These are phyloP conservation scores for Monilinia fructicola DNA, from an alignment of 2,329 filamentous ascomycete genomes.

Conservation along the genomic window DNA sequence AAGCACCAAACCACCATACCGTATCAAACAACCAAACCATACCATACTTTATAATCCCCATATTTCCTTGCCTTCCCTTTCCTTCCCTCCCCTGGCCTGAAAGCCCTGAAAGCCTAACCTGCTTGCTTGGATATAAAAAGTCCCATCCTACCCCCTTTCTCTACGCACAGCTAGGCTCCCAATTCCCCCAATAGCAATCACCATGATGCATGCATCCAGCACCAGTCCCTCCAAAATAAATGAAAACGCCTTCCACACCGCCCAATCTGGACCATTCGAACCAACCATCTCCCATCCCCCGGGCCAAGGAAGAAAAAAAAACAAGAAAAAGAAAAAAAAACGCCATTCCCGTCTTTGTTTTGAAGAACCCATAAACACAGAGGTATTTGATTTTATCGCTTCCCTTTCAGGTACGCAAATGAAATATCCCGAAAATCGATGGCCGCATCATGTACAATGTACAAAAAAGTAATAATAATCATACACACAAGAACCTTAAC, in stretches of 20 bases:
- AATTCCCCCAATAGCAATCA: conserved; percentile 13
- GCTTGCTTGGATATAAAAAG: conserved; percentile 15
- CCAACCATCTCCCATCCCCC: conserved; percentile 14
- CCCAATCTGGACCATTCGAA: conserved; percentile 2
- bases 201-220: conserved; percentile 12
- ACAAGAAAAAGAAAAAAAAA: background rate
- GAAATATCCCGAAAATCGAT: conserved; percentile 15
- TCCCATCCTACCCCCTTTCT: background rate
- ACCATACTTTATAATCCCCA: background rate
- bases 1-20: conserved; percentile 2
- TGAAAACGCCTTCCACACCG: conserved; percentile 9
- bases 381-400: conserved; percentile 16
- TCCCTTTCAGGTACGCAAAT: background rate
- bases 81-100: background rate
- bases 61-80: background rate
- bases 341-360: conserved; percentile 19
- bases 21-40: conserved; percentile 12
- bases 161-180: background rate
- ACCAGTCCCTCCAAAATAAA: conserved; percentile 1
- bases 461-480: conserved; percentile 24
- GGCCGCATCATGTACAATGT: conserved; percentile 22
- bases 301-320: conserved; percentile 8
- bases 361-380: conserved; percentile 24
- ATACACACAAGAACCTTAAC: conserved; percentile 23
- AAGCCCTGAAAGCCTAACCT: conserved; percentile 9